Percentiles rank a stretch among this genome's conserved stretches.
Evolutionary conservation across 2,329 filamentous ascomycete species (phyloP).

Genomic region (Pseudogymnoascus sp.): DNA sequence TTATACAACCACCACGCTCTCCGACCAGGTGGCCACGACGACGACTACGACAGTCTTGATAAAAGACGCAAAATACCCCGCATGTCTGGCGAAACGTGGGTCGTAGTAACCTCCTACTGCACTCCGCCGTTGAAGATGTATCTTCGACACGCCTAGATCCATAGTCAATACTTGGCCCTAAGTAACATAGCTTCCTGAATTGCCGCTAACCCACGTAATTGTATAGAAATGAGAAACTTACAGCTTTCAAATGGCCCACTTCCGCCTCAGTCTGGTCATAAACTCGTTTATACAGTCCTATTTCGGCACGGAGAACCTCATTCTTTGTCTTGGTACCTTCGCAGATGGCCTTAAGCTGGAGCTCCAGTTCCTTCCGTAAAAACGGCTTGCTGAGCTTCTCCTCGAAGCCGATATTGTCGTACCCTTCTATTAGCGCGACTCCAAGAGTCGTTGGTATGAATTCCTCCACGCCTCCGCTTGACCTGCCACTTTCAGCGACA

Average conservation of each 20-base stretch:
- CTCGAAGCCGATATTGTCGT: slow-evolving; percentile 88
- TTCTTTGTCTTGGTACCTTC: slow-evolving; percentile 69
- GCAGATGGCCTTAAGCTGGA: slow-evolving; percentile 94
- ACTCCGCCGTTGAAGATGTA: not conserved
- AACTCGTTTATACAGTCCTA: slow-evolving; percentile 78
- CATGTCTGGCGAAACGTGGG: not conserved
- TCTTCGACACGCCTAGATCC: slow-evolving; percentile 5
- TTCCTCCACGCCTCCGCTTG: slow-evolving; percentile 55
- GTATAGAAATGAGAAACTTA: slow-evolving; percentile 33
- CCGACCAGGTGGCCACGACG: not conserved
- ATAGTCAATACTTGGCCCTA: not conserved
- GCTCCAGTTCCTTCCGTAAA: slow-evolving; percentile 93
- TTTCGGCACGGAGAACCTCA: slow-evolving; percentile 70
- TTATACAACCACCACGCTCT: not conserved
- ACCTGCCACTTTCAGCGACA: slow-evolving; percentile 32
- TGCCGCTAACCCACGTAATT: not conserved
- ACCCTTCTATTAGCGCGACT: slow-evolving; percentile 85
- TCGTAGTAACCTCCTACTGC: not conserved
- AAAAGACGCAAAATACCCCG: not conserved
- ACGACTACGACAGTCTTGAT: not conserved
- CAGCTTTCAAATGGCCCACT: slow-evolving; percentile 55
- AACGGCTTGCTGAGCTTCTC: slow-evolving; percentile 93
- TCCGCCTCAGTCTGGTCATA: slow-evolving; percentile 75
- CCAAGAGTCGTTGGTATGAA: slow-evolving; percentile 91
- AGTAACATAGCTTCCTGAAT: not conserved